Base-by-base conservation (phyloP, 345 rosid species). In the Gossypium arboreum region DNA sequence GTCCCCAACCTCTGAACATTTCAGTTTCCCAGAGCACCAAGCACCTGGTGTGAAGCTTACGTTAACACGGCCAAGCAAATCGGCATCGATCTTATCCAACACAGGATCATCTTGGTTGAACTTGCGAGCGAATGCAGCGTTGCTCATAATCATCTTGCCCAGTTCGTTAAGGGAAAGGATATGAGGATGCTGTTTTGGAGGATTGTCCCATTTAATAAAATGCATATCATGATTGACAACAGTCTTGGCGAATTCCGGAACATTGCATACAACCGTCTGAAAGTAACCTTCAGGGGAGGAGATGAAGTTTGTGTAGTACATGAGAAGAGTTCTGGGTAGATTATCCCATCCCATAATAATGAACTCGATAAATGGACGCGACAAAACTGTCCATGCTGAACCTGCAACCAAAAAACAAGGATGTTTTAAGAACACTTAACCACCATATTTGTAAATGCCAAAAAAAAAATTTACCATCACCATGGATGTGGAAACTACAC, bases 311-410 rank as follows among this genome's bases (percentile, higher is more conserved):
- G 98, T 71, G 85, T 96, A 88, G 79, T 96, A 96, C 98, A 96
- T 96, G 77, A 96, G 87, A 58, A 96, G 78, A n/a, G 89, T 86
- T 80, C 98, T 82, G 2, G 99, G 99, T 65, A 96, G 85, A 79
- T 96, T 96, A 73, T 96, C 99, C 99, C 98, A 92, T 51, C 99
- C 99, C 99, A 98, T 93, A 70, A 93, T 85, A 78, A 90, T 85
- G 82, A 87, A 96, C 83, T 96, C 98, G 20, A 93, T 89, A 55
- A 96, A 96, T 0, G 97, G 75, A 18, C 89, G 94, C 3, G 97
- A 91, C 10, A 93, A 91, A 74, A 91, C 92, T 91, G 91, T 96
- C 99, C 99, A 96, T 22, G 99, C 99, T 2, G 98, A 96, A 71
- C 98, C 99, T 96, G 90, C 77, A 71, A 70, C 54, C 55, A 56